A percentile compares a stretch with the other conserved stretches of the same genome.
Evolutionary conservation across 139 green algal genomes (phyloP).

Genomic region (Volvox africanus): DNA sequence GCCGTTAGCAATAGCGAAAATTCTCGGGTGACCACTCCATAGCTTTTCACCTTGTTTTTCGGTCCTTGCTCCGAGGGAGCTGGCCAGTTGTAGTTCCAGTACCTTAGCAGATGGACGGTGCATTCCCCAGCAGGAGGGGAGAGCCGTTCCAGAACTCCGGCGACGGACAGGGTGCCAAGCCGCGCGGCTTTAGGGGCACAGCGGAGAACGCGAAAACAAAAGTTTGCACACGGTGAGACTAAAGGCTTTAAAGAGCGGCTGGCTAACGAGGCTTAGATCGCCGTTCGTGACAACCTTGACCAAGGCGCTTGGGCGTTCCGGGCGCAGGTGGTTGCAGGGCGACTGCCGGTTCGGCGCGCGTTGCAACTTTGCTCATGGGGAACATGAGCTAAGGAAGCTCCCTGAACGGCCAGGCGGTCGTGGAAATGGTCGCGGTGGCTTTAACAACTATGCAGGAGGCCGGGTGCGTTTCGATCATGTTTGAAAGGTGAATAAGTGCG

Average conservation of each 20-base stretch:
- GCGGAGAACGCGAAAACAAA: constrained; percentile 91
- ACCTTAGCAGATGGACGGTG: constrained; percentile 45
- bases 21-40: neutral
- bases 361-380: constrained; percentile 97
- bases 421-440: constrained; percentile 38
- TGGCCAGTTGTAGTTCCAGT: neutral
- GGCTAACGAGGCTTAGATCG: neutral
- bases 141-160: constrained; percentile 11
- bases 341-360: constrained; percentile 92
- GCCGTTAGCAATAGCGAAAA: neutral
- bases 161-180: neutral
- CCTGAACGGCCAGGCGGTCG: constrained; percentile 55
- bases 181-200: constrained; percentile 83
- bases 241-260: neutral
- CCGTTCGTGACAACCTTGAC: constrained; percentile 18
- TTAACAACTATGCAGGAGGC: constrained; percentile 6
- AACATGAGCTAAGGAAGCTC: constrained; percentile 86
- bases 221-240: constrained; percentile 82
- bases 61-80: neutral
- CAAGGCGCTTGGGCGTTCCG: neutral
- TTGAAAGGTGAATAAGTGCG: neutral
- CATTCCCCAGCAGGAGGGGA: constrained; percentile 35
- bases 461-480: constrained; percentile 30
- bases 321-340: constrained; percentile 82
- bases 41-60: neutral